These are phyloP conservation scores for Botrytis deweyae DNA, from an alignment of 2,329 filamentous ascomycete genomes.

Conservation along the genomic window DNA sequence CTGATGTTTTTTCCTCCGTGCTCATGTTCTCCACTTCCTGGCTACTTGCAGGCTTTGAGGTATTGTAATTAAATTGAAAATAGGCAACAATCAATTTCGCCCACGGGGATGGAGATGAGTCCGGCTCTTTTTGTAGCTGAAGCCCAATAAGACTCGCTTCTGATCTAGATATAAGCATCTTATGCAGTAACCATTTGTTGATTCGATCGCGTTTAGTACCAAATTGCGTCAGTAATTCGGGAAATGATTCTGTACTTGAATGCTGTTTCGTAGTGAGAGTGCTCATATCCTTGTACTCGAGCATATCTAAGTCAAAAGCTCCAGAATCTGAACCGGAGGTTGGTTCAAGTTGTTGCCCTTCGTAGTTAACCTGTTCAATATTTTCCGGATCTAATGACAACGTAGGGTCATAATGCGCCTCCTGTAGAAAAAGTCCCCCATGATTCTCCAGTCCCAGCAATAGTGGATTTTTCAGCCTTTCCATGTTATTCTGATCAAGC, in stretches of 20 bases:
- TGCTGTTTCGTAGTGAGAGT: not conserved
- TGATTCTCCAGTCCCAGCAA: not conserved
- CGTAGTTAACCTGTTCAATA: not conserved
- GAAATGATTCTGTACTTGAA: conserved; percentile 25
- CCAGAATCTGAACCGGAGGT: conserved; percentile 24
- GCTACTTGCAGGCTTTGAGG: not conserved
- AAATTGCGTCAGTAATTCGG: conserved; percentile 28
- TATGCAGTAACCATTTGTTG: conserved; percentile 32
- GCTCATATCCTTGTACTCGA: not conserved
- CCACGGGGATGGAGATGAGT: conserved; percentile 30
- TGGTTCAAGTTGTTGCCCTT: not conserved
- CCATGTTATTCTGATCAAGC: not conserved
- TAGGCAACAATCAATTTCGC: conserved; percentile 31
- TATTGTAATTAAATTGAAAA: conserved; percentile 25
- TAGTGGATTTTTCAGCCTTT: not conserved
- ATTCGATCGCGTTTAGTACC: conserved; percentile 29
- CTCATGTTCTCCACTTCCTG: too few relatives aligned
- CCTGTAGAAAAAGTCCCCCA: too few relatives aligned
- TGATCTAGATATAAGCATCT: conserved; percentile 26
- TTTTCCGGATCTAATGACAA: not conserved
- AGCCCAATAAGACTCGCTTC: conserved; percentile 28
- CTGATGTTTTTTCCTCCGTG: not conserved
- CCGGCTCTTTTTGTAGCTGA: conserved; percentile 25
- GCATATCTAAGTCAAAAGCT: conserved; percentile 6
- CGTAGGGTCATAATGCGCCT: not conserved